Evolutionary conservation across 768 basidiomycete genomes (phyloP).

Genomic region (Tricholoma bakamatsutake): DNA sequence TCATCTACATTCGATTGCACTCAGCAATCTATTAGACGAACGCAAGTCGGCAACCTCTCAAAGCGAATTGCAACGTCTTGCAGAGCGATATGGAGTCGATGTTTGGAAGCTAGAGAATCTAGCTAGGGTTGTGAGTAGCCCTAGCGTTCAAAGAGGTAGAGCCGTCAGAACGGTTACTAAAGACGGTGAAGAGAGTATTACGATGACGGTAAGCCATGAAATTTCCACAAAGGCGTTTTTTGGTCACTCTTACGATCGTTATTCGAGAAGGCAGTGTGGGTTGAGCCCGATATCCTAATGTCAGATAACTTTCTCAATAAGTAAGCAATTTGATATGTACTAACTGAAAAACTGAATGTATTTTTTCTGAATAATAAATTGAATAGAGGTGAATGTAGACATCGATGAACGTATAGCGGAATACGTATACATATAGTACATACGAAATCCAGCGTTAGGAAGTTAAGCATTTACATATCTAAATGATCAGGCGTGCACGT

Average conservation of each 20-base stretch:
- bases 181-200: constrained; percentile 50
- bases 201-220: constrained; percentile 39
- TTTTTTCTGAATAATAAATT: background rate
- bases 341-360: background rate
- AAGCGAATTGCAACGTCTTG: constrained; percentile 43
- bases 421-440: background rate
- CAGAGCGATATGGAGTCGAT: constrained; percentile 52
- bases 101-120: constrained; percentile 44
- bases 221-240: background rate
- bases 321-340: background rate
- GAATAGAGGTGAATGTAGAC: too few species aligned
- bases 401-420: background rate
- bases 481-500: constrained; percentile 27
- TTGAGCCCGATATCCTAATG: constrained; percentile 25
- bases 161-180: constrained; percentile 39
- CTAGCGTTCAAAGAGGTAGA: constrained; percentile 48
- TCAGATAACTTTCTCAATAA: background rate
- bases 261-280: constrained; percentile 36
- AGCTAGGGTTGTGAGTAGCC: constrained; percentile 53
- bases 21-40: constrained; percentile 57
- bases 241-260: constrained; percentile 1
- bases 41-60: constrained; percentile 42
- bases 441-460: too few species aligned
- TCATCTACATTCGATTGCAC: constrained; percentile 43
- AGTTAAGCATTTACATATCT: background rate